Percentiles rank a stretch among this genome's conserved stretches.
Conservation (phyloP, 768 basidiomycete genomes). For the Nidularia sp. region DNA sequence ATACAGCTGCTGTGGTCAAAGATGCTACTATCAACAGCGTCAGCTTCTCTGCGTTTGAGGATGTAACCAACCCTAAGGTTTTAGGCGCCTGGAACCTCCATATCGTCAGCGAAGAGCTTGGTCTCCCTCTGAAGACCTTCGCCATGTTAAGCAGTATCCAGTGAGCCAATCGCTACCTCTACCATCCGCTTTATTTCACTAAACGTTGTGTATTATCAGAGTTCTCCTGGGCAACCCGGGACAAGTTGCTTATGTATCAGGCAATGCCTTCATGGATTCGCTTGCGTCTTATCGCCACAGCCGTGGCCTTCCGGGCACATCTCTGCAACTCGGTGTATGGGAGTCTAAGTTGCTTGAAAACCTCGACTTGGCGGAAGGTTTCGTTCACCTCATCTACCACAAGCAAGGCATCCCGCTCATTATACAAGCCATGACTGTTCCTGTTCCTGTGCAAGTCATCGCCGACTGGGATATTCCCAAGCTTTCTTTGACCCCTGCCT, state of each 20-base stretch:
- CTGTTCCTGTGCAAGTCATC: constrained; percentile 14
- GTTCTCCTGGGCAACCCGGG: constrained; percentile 14
- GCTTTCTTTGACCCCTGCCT: constrained; percentile 6
- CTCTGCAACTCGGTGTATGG: constrained; percentile 15
- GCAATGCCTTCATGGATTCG: constrained; percentile 13
- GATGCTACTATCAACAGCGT: constrained; percentile 18
- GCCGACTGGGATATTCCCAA: constrained; percentile 7
- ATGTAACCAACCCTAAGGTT: constrained; percentile 21
- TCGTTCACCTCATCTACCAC: constrained; percentile 9
- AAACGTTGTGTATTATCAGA: constrained; percentile 1
- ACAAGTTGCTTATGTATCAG: constrained; percentile 14
- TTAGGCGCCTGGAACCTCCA: constrained; percentile 27
- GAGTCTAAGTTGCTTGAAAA: constrained; percentile 11
- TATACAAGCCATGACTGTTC: constrained; percentile 7
- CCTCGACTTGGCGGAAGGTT: constrained; percentile 1
- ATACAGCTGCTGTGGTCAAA: constrained; percentile 20
- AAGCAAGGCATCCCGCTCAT: constrained; percentile 17
- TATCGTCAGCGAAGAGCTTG: constrained; percentile 17
- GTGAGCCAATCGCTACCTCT: constrained; percentile 10
- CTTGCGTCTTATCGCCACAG: constrained; percentile 9
- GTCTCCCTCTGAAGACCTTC: constrained; percentile 21
- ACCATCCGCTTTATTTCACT: not conserved
- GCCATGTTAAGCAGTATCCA: constrained; percentile 24
- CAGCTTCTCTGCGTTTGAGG: constrained; percentile 14
- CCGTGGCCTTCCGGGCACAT: constrained; percentile 9